These are phyloP conservation scores for Globisporangium cystogenes DNA, from an alignment of 352 stramenopile genomes.

Conservation along the genomic window DNA sequence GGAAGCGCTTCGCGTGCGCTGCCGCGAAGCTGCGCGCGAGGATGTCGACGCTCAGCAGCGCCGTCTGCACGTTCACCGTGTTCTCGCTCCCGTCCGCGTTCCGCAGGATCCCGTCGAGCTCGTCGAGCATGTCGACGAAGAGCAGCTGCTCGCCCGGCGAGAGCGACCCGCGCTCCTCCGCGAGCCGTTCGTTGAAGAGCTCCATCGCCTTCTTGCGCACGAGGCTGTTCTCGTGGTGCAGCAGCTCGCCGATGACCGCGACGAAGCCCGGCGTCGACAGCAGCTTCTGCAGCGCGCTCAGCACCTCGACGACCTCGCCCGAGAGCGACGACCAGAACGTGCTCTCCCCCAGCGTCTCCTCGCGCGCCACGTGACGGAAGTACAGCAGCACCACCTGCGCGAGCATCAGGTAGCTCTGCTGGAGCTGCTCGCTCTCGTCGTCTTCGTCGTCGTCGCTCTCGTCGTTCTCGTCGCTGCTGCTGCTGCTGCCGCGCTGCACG, in stretches of 20 bases:
- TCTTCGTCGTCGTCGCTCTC: conserved; percentile 24
- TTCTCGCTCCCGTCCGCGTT: conserved; percentile 56
- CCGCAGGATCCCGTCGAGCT: conserved; percentile 64
- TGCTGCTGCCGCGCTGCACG: conserved; percentile 16
- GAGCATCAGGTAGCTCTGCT: conserved; percentile 77
- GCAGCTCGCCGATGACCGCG: conserved; percentile 74
- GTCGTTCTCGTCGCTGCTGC: conserved; percentile 11
- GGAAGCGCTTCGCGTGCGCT: conserved; percentile 68
- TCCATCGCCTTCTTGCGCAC: conserved; percentile 88
- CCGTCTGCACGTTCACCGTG: conserved; percentile 79
- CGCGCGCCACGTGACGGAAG: conserved; percentile 67
- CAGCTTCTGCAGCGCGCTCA: conserved; percentile 74
- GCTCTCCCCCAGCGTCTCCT: conserved; percentile 38
- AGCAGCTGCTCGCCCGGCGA: conserved; percentile 67
- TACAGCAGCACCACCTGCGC: conserved; percentile 76
- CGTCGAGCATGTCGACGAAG: conserved; percentile 86
- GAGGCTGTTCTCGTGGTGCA: conserved; percentile 84
- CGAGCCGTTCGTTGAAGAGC: conserved; percentile 82
- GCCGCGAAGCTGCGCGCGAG: conserved; percentile 74
- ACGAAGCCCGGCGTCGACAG: conserved; percentile 84
- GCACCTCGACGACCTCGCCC: conserved; percentile 62
- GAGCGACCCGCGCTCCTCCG: conserved; percentile 55
- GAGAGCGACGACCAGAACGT: conserved; percentile 51
- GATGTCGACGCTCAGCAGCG: conserved; percentile 80
- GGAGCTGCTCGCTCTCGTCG: conserved; percentile 43